Conservation (phyloP, 2,329 filamentous ascomycete genomes). For the Periconia macrospinosa region DNA sequence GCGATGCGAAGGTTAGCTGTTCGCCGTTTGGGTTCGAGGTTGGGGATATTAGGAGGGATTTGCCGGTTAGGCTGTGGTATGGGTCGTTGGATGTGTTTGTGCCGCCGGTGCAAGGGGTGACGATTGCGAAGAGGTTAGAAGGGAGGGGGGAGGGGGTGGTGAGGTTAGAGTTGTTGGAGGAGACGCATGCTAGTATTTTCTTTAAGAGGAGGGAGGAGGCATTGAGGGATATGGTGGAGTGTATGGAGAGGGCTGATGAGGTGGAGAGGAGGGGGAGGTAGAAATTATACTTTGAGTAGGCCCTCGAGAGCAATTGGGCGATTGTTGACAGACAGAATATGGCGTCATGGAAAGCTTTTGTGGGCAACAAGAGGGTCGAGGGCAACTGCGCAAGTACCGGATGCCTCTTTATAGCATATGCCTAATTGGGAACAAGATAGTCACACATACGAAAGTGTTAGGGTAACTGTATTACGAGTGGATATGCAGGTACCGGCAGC, state of each 20-base stretch:
- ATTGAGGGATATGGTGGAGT: background rate
- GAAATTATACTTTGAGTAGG: too few species aligned
- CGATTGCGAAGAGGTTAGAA: constrained; percentile 33
- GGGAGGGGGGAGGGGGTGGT: constrained; percentile 23
- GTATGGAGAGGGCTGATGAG: background rate
- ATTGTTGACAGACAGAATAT: too few species aligned
- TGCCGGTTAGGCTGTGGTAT: constrained; percentile 44
- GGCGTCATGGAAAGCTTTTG: too few species aligned
- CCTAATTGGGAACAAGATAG: too few species aligned
- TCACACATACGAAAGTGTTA: too few species aligned
- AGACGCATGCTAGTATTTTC: constrained; percentile 29
- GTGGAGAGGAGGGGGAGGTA: too few species aligned
- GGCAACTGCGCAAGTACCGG: too few species aligned
- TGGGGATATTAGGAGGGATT: constrained; percentile 38
- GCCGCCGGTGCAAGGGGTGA: constrained; percentile 36
- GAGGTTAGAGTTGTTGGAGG: constrained; percentile 29
- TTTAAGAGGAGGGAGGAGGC: background rate
- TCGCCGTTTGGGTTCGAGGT: constrained; percentile 38
- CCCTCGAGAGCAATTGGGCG: too few species aligned
- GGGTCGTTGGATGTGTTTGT: constrained; percentile 38
- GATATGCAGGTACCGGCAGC: too few species aligned
- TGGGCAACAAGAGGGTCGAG: too few species aligned
- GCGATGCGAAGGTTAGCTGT: constrained; percentile 35
- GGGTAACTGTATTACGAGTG: too few species aligned
- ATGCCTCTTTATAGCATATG: too few species aligned